These are phyloP conservation scores for Mycena citricolor DNA, from an alignment of 1,284 basidiomycete genomes.

Conservation along the genomic window DNA sequence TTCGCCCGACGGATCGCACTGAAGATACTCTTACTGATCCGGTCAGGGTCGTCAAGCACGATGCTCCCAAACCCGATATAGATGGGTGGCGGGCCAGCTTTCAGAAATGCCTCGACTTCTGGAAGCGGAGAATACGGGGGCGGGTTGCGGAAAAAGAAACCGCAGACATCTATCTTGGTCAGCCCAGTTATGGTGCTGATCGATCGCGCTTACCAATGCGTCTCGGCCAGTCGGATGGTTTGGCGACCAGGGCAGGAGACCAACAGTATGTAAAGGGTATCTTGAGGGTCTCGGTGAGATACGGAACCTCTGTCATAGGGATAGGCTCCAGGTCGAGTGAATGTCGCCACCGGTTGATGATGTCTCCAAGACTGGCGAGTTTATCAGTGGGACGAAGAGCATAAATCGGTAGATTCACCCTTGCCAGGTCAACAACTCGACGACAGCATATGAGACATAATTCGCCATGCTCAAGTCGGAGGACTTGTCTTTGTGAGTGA, in stretches of 20 bases:
- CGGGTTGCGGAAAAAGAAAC: slow-evolving; percentile 46
- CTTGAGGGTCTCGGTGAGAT: slow-evolving; percentile 84
- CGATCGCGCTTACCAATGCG: slow-evolving; percentile 39
- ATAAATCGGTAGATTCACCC: slow-evolving; percentile 30
- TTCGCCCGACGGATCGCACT: slow-evolving; percentile 61
- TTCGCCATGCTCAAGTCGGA: slow-evolving; percentile 42
- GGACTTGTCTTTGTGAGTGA: slow-evolving; percentile 39
- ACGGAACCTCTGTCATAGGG: slow-evolving; percentile 37
- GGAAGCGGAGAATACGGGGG: slow-evolving; percentile 43
- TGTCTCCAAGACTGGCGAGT: slow-evolving; percentile 37
- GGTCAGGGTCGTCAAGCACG: slow-evolving; percentile 68
- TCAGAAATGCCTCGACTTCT: slow-evolving; percentile 50
- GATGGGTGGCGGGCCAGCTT: slow-evolving; percentile 64
- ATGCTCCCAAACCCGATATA: slow-evolving; percentile 77
- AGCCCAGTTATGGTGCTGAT: background rate
- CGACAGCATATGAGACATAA: slow-evolving; percentile 44
- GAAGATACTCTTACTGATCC: slow-evolving; percentile 62
- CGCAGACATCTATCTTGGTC: slow-evolving; percentile 39
- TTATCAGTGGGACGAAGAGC: background rate
- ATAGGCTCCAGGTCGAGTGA: slow-evolving; percentile 44
- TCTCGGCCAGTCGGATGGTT: slow-evolving; percentile 89
- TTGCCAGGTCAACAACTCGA: slow-evolving; percentile 44
- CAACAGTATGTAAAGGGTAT: slow-evolving; percentile 98
- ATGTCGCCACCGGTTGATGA: slow-evolving; percentile 49
- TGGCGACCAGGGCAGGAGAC: slow-evolving; percentile 84